Evolutionary conservation across 345 rosid genomes (phyloP).

Genomic region (Kernera saxatilis): DNA sequence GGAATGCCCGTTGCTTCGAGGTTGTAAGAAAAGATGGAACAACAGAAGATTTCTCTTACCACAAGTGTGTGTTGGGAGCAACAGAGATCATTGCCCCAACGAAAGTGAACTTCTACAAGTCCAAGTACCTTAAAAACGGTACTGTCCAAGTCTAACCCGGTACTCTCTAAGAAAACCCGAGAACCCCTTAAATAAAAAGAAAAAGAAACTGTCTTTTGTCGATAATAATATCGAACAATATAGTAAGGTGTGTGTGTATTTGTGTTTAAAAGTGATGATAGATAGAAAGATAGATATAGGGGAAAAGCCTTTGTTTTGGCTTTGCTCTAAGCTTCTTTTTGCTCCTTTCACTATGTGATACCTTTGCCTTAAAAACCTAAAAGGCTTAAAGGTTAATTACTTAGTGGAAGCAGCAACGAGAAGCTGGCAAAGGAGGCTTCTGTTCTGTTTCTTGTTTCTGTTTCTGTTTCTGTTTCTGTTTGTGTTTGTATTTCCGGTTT

Average conservation of each 20-base stretch:
- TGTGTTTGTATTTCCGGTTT: slow-evolving; percentile 21
- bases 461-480: slow-evolving; percentile 2
- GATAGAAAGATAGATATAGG: slow-evolving; percentile 26
- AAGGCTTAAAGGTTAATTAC: slow-evolving; percentile 47
- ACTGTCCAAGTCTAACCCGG: neutral
- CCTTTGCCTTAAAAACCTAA: slow-evolving; percentile 36
- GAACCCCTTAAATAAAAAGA: neutral
- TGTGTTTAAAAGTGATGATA: slow-evolving; percentile 1
- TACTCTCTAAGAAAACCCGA: neutral
- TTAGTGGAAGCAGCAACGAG: slow-evolving; percentile 98
- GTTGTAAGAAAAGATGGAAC: slow-evolving; percentile 69
- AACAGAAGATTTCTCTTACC: slow-evolving; percentile 78
- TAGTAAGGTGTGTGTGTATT: neutral
- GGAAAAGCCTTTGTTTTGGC: slow-evolving; percentile 21
- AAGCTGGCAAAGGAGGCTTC: slow-evolving; percentile 59
- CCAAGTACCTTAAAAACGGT: slow-evolving; percentile 26
- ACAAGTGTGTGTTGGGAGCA: slow-evolving; percentile 68
- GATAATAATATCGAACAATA: slow-evolving; percentile 1
- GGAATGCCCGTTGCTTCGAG: slow-evolving; percentile 61
- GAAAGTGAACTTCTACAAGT: slow-evolving; percentile 40
- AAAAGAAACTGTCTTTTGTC: neutral
- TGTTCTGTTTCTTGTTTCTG: slow-evolving; percentile 29
- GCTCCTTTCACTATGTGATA: slow-evolving; percentile 77
- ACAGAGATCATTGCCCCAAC: slow-evolving; percentile 67
- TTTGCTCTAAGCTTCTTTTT: slow-evolving; percentile 73